Percentiles rank a stretch among this genome's conserved stretches.
Conservation (phyloP, 1,284 basidiomycete species). For the Cryptococcus sp. region DNA sequence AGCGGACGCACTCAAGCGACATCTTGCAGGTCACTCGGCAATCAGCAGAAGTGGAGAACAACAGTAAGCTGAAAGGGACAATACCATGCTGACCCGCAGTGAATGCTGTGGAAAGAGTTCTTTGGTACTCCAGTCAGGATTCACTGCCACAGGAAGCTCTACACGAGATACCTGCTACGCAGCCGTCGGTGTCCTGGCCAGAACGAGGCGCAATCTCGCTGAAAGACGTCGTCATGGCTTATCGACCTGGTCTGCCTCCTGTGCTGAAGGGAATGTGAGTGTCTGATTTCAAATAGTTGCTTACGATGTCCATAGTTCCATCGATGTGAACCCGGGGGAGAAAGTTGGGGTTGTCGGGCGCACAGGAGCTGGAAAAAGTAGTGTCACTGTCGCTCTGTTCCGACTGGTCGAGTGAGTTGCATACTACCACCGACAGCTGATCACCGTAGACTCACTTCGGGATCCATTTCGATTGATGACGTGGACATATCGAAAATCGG, state of each 20-base stretch:
- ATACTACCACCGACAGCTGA: neutral
- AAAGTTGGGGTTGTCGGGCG: constrained; percentile 57
- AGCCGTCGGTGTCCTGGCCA: constrained; percentile 57
- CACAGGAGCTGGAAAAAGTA: constrained; percentile 48
- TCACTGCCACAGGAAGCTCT: constrained; percentile 65
- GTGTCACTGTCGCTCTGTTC: constrained; percentile 57
- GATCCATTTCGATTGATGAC: constrained; percentile 55
- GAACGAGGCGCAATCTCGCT: constrained; percentile 41
- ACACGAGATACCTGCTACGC: constrained; percentile 60
- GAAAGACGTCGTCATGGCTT: constrained; percentile 51
- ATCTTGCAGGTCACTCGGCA: constrained; percentile 57
- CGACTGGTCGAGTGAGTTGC: constrained; percentile 48
- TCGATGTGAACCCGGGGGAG: constrained; percentile 53
- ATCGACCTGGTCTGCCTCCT: constrained; percentile 54
- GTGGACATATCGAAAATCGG: constrained; percentile 55
- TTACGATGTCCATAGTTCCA: constrained; percentile 18
- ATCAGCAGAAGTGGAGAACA: constrained; percentile 65
- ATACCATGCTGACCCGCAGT: constrained; percentile 49
- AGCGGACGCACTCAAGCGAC: neutral
- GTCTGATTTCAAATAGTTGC: neutral
- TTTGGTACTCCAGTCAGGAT: constrained; percentile 62
- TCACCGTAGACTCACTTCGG: constrained; percentile 38
- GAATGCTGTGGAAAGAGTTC: constrained; percentile 71
- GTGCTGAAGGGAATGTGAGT: constrained; percentile 56
- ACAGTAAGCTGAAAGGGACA: constrained; percentile 28